Evolutionary conservation across 1,284 basidiomycete genomes (phyloP).

Genomic region (Irpex rosettiformis): DNA sequence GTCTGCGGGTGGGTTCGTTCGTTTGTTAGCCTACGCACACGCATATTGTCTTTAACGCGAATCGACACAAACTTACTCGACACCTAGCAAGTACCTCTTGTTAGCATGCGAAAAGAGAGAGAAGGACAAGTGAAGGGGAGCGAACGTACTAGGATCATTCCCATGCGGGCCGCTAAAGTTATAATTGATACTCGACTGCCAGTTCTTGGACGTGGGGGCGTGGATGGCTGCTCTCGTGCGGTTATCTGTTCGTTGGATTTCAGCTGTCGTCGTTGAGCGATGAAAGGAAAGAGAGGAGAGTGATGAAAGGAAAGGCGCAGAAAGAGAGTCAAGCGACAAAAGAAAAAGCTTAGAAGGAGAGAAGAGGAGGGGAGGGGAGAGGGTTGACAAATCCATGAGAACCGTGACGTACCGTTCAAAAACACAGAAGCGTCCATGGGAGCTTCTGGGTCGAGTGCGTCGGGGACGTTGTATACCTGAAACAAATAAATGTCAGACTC

Average conservation of each 20-base stretch:
- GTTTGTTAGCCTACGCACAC: not conserved
- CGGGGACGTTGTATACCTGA: conserved; percentile 31
- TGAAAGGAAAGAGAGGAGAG: too few species aligned
- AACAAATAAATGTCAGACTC: not conserved
- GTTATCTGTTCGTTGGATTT: conserved; percentile 37
- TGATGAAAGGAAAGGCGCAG: too few species aligned
- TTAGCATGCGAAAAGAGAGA: not conserved
- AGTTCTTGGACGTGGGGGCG: conserved; percentile 62
- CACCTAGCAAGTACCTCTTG: not conserved
- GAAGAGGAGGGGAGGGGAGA: too few species aligned
- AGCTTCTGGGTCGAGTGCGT: conserved; percentile 32
- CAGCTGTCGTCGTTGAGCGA: too few species aligned
- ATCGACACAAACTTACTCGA: not conserved
- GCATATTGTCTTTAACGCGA: not conserved
- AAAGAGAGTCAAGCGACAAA: too few species aligned
- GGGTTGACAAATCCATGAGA: too few species aligned
- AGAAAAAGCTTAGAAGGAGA: too few species aligned
- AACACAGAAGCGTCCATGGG: conserved; percentile 37
- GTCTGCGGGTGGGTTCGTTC: conserved; percentile 37
- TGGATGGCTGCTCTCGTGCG: conserved; percentile 58
- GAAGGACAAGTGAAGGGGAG: not conserved
- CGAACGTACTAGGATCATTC: not conserved
- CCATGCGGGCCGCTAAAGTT: conserved; percentile 7
- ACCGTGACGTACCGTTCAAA: conserved; percentile 63
- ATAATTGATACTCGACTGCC: conserved; percentile 38